Conservation (phyloP, 2,329 filamentous ascomycete species). For the Pseudogymnoascus sp. region DNA sequence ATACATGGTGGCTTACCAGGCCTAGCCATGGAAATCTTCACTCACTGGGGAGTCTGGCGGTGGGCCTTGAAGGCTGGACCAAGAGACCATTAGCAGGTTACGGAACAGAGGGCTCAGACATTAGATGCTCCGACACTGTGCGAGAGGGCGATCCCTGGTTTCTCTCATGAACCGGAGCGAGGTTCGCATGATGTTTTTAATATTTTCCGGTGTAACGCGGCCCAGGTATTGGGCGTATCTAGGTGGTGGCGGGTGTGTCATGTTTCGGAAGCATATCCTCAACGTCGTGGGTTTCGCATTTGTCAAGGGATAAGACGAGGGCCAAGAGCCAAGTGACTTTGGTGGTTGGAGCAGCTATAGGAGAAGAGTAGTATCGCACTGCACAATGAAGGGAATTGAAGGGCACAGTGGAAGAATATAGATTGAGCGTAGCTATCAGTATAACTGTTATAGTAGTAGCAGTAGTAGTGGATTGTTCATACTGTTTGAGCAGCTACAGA, state of each 20-base stretch:
- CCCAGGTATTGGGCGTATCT: neutral
- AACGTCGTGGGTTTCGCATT: neutral
- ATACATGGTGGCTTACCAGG: conserved; percentile 8
- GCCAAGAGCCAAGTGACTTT: neutral
- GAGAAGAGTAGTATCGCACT: neutral
- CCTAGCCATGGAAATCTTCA: neutral
- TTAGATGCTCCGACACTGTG: neutral
- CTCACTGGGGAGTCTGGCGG: neutral
- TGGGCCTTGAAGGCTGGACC: neutral
- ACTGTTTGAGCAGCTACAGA: neutral
- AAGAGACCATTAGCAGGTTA: conserved; percentile 3
- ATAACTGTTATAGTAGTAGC: no score
- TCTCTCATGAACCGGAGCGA: neutral
- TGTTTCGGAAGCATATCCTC: conserved; percentile 4
- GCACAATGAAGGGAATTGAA: neutral
- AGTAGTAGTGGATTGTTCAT: neutral
- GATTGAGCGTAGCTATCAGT: neutral
- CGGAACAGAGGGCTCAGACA: conserved; percentile 7
- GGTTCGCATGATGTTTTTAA: conserved; percentile 7
- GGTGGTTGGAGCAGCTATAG: neutral
- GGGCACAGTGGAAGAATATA: neutral
- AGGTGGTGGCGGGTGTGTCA: conserved; percentile 3
- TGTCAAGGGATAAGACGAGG: neutral
- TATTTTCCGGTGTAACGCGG: neutral
- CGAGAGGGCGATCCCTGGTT: conserved; percentile 6